phyloP scores from a whole-genome alignment of 2,329 filamentous ascomycete genomes.

The Aspergillus hortae region DNA sequence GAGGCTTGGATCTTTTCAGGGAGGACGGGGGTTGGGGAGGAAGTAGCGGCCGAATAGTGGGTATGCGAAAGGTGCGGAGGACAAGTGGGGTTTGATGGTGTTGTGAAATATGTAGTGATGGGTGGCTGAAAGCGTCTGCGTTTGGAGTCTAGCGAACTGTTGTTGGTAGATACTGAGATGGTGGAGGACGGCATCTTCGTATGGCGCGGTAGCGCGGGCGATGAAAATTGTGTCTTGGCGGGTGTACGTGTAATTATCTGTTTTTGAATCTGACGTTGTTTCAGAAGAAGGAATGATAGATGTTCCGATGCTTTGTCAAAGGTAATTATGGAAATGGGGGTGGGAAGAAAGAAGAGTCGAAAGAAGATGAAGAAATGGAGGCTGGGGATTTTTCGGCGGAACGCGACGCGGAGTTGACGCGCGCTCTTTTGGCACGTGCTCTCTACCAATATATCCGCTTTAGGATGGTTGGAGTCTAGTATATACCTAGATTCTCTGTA shows the following conservation, averaged over 20 bases:
- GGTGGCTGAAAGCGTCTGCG: conserved; percentile 45
- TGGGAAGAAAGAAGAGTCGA: conserved; percentile 7
- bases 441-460: conserved; percentile 21
- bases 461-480: conserved; percentile 7
- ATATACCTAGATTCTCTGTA: not conserved
- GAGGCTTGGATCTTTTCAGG: conserved; percentile 70
- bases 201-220: not conserved
- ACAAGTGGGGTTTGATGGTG: conserved; percentile 7
- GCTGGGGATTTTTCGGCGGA: conserved; percentile 15
- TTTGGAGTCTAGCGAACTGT: conserved; percentile 32
- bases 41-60: conserved; percentile 39
- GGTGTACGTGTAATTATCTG: not conserved
- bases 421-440: conserved; percentile 13
- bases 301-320: not conserved
- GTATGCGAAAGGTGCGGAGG: conserved; percentile 29
- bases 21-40: conserved; percentile 49
- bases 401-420: conserved; percentile 23
- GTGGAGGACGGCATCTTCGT: conserved; percentile 16
- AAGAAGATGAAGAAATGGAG: conserved; percentile 9
- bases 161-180: conserved; percentile 13
- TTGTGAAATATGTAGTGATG: conserved; percentile 38
- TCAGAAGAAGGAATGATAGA: not conserved
- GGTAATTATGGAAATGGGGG: conserved; percentile 2
- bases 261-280: not conserved
- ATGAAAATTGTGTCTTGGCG: not conserved